Evolutionary conservation across 2,329 filamentous ascomycete genomes (phyloP), one percentile per base, ranked within the genome.

Genomic region (Aspergillus fumigatus): DNA sequence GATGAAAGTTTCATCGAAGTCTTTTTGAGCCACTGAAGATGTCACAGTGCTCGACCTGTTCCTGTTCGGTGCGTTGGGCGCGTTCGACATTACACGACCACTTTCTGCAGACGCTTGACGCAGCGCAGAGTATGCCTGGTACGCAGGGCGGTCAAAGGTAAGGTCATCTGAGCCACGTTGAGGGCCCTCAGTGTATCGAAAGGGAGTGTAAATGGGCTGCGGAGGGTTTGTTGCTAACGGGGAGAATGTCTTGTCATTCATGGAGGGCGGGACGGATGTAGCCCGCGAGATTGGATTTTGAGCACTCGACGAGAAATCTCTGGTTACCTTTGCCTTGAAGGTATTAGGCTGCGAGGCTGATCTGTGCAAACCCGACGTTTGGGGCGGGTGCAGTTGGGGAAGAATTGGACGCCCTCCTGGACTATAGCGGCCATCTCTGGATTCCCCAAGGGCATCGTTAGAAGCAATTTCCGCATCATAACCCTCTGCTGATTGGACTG

Each of bases 381-480:
- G 52, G 35, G 63, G 63, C 7, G 63, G 63, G 41, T 64, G 54
- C 29, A 66, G 60, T 29, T 65, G 66, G 58, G 65, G 61, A 19
- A 80, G 58, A 10, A 80, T 74, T 9, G 82, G 81, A 32, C 82
- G 72, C 7, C 82, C 82, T 23, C 81, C 82, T 21, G 81, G 79
- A 58, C 80, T 84, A 58, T 82, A 83, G 41, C 74, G 70, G 43
- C 70, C 66, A 57, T 70, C 71, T 56, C 70, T 68, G 14, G 43
- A 45, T 29, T 66, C 65, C 32, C 63, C 63, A 14, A 32, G 6
- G 8, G 40, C 40, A 38, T 58, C 57, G 21, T 53, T 17, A 53
- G 45, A 25, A 52, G 40, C 11, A 11, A 45, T 6, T 14, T 38
- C 32, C 14, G 32, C 32, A 38, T 38, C 32, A 52, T 53, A 35